Base-by-base conservation (phyloP, 495 filamentous ascomycete genomes). In the Penicillium ochrochloron region DNA sequence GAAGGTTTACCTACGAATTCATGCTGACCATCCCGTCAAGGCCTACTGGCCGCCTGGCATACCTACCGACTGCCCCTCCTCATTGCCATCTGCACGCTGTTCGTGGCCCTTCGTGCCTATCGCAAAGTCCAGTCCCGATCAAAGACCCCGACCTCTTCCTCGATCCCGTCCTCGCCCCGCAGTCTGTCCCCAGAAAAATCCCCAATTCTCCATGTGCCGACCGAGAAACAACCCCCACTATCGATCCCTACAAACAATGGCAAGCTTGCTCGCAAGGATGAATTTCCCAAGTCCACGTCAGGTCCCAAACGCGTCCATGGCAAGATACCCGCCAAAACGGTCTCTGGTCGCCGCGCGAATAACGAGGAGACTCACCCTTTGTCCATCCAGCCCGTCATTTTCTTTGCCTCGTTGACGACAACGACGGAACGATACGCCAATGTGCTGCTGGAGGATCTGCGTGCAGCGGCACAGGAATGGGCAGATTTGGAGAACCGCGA, bases 351-450 rank as follows among this genome's bases (percentile, higher is more conserved):
- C 23, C 59, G 63, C 23, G 65, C 46, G 52, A 61, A 66, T 11
- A 63, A 51, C 31, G 67, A 76, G 54, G 35, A 66, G 15, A 27
- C 15, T 8, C 61, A 67, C 11, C 66, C 70, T 21, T 33, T 72
- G 56, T 62, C 66, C 65, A 87, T 96, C 41, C 93, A 96, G 70
- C 84, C 89, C 1, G 76, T 96, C 23, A 81, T 97, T 3, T 97
- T 97, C 80, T 98, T 86, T 74, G 93, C 92, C 8, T 95, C 93
- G 9, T 78, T 97, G 63, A 94, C 90, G 21, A 90, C 85, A 15
- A 90, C 83, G 39, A 97, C 94, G 21, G 89, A 94, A 66, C 84
- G 83, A 64, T 85, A 84, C 66, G 89, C 90, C 0, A 79, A 83
- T 29, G 64, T 78, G 0, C 83, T 92, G 33, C 78, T 83, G 27